Evolutionary conservation across 768 basidiomycete genomes (phyloP).

Genomic region (Strobilomyces confusus): DNA sequence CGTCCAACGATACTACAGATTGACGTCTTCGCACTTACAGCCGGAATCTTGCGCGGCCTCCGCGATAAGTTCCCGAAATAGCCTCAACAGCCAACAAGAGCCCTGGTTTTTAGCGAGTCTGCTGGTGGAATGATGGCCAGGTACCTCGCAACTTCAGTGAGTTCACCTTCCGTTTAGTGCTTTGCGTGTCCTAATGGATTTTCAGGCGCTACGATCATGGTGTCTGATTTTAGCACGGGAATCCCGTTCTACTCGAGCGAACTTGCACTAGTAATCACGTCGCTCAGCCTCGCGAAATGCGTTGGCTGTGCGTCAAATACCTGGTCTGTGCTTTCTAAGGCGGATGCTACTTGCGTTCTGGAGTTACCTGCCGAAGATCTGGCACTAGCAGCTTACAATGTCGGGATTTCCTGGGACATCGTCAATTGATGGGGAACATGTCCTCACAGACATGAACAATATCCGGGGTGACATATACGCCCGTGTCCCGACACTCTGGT

Average conservation of each 20-base stretch:
- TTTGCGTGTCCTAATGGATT: neutral
- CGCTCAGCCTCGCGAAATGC: constrained; percentile 13
- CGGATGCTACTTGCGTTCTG: constrained; percentile 5
- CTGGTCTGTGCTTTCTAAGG: constrained; percentile 2
- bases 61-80: constrained; percentile 18
- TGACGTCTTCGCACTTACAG: constrained; percentile 12
- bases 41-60: constrained; percentile 17
- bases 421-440: constrained; percentile 17
- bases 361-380: constrained; percentile 6
- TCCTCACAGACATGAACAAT: constrained; percentile 15
- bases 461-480: constrained; percentile 14
- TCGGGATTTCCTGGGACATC: constrained; percentile 8
- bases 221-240: constrained; percentile 13
- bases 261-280: constrained; percentile 10
- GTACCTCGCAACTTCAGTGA: constrained; percentile 18
- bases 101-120: constrained; percentile 19
- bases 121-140: constrained; percentile 19
- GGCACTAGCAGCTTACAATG: constrained; percentile 2
- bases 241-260: constrained; percentile 14
- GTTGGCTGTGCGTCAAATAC: constrained; percentile 17
- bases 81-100: constrained; percentile 9
- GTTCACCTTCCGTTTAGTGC: neutral
- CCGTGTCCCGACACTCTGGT: constrained; percentile 16
- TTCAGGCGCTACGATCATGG: constrained; percentile 14
- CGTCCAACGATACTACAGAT: constrained; percentile 7